Evolutionary conservation across 495 filamentous ascomycete species (phyloP).

Genomic region (Glarea lozoyensis): DNA sequence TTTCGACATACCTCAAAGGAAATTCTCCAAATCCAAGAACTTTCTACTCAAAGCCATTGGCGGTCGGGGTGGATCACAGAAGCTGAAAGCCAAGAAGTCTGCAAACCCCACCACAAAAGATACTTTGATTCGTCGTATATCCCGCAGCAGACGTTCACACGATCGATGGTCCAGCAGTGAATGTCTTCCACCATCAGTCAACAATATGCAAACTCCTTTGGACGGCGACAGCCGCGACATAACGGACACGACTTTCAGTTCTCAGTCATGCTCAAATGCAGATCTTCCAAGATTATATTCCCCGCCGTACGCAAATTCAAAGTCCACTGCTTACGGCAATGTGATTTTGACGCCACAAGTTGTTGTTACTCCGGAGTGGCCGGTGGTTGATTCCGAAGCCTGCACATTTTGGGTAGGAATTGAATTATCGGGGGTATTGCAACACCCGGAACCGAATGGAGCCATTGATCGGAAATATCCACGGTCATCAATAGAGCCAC

Average conservation of each 20-base stretch:
- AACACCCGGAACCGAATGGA: constrained; percentile 8
- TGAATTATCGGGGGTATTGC: constrained; percentile 29
- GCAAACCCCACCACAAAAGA: constrained; percentile 9
- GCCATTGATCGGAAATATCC: too few relatives aligned
- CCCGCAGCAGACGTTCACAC: constrained; percentile 6
- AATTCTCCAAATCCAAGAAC: constrained; percentile 18
- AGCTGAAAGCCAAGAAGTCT: constrained; percentile 3
- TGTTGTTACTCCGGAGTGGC: constrained; percentile 42
- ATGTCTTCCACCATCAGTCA: too few relatives aligned
- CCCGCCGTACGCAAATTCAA: too few relatives aligned
- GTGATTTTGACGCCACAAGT: constrained; percentile 32
- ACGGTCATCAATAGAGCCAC: neutral
- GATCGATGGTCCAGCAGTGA: too few relatives aligned
- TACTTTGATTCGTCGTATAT: constrained; percentile 11
- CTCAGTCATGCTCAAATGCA: constrained; percentile 11
- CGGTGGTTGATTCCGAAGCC: constrained; percentile 27
- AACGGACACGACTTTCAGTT: constrained; percentile 16
- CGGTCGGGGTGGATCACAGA: constrained; percentile 3
- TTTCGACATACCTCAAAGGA: constrained; percentile 7
- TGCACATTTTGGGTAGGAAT: constrained; percentile 37
- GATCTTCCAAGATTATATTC: too few relatives aligned
- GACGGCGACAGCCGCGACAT: constrained; percentile 9
- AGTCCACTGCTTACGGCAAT: too few relatives aligned
- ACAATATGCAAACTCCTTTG: too few relatives aligned
- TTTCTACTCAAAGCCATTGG: constrained; percentile 17